A percentile compares a stretch with the other conserved stretches of the same genome.
phyloP scores from a whole-genome alignment of 441 rosid genomes.

The Capsella rubella region DNA sequence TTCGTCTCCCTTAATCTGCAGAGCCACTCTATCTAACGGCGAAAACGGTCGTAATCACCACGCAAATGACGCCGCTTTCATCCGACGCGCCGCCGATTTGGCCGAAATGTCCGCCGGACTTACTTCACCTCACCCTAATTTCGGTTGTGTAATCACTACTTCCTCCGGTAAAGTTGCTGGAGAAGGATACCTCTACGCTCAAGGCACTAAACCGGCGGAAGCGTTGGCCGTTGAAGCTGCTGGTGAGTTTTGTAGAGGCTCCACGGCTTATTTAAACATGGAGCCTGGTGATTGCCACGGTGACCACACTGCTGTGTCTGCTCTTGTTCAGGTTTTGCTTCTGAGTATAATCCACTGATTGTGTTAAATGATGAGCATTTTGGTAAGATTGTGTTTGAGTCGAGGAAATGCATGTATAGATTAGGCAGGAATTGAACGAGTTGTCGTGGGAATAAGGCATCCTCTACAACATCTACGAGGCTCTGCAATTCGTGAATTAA shows the following conservation, averaged over 20 bases:
- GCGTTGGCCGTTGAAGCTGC: slow-evolving; percentile 75
- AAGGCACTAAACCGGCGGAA: slow-evolving; percentile 87
- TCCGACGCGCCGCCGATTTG: slow-evolving; percentile 69
- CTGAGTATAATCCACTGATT: background rate
- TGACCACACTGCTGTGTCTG: slow-evolving; percentile 78
- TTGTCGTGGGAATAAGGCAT: slow-evolving; percentile 86
- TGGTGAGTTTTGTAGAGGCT: slow-evolving; percentile 58
- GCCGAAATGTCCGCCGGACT: slow-evolving; percentile 81
- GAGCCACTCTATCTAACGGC: slow-evolving; percentile 39
- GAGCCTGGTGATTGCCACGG: slow-evolving; percentile 98
- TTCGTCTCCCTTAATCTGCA: slow-evolving; percentile 50
- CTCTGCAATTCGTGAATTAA: slow-evolving; percentile 66
- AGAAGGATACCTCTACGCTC: slow-evolving; percentile 83
- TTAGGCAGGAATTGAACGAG: slow-evolving; percentile 89
- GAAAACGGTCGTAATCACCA: slow-evolving; percentile 43
- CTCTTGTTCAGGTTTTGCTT: slow-evolving; percentile 76
- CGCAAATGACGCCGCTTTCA: slow-evolving; percentile 55
- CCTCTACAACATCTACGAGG: slow-evolving; percentile 92
- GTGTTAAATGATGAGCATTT: background rate
- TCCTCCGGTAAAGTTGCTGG: slow-evolving; percentile 63
- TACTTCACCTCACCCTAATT: slow-evolving; percentile 88
- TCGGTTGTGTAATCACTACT: slow-evolving; percentile 78
- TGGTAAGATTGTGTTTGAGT: slow-evolving; percentile 32
- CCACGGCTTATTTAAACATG: slow-evolving; percentile 82
- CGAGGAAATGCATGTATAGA: slow-evolving; percentile 42